Percentiles rank a stretch among this genome's conserved stretches.
phyloP scores from a whole-genome alignment of 2,329 filamentous ascomycete species.

The Myotisia sp. region DNA sequence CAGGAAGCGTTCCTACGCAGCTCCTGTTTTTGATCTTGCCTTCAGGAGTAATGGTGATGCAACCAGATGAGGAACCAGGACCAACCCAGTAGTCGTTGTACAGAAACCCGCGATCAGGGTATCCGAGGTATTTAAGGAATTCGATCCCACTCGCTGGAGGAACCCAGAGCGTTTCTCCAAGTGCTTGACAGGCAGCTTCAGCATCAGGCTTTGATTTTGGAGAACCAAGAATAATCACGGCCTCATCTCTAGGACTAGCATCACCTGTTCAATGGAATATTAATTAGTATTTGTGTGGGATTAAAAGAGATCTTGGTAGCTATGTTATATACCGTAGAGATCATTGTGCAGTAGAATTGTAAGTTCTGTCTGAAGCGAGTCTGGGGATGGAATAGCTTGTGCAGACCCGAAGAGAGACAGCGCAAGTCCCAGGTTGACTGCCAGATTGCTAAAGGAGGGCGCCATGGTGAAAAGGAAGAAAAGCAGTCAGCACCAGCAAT shows the following conservation, averaged over 20 bases:
- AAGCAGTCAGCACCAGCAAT: too few species aligned
- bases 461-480: too few species aligned
- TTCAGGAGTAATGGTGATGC: not conserved
- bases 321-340: conserved; percentile 2
- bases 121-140: not conserved
- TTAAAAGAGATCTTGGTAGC: too few species aligned
- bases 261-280: too few species aligned
- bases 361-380: not conserved
- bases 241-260: not conserved
- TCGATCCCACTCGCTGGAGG: not conserved
- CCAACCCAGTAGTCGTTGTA: not conserved
- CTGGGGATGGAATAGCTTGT: too few species aligned
- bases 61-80: not conserved
- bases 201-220: not conserved
- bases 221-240: not conserved
- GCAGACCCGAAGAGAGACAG: too few species aligned
- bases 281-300: too few species aligned
- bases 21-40: not conserved
- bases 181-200: not conserved
- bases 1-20: not conserved
- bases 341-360: conserved; percentile 1
- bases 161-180: not conserved
- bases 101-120: not conserved
- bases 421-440: too few species aligned
- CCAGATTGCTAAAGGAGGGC: too few species aligned